Percentiles rank a stretch among this genome's conserved stretches.
Evolutionary conservation across 345 rosid species (phyloP).

Genomic region (Trapa bicornis): DNA sequence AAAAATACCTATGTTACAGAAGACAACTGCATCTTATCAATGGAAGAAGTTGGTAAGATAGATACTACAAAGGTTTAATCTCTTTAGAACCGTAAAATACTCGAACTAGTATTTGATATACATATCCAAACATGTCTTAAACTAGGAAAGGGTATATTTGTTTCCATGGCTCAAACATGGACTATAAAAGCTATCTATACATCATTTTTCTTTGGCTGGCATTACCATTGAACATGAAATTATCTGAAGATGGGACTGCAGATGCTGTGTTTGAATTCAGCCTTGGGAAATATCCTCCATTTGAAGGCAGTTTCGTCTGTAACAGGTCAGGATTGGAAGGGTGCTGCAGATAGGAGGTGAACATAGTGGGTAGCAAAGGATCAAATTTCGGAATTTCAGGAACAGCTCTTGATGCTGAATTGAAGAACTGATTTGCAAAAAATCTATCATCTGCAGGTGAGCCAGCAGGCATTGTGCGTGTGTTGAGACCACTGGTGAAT

Average conservation of each 20-base stretch:
- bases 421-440: slow-evolving; percentile 13
- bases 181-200: slow-evolving; percentile 13
- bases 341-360: slow-evolving; percentile 10
- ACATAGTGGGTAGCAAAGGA: slow-evolving; percentile 18
- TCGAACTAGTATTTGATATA: neutral
- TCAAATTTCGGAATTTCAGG: slow-evolving; percentile 18
- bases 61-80: neutral
- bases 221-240: slow-evolving; percentile 17
- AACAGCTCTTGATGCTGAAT: slow-evolving; percentile 20
- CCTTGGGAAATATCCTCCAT: slow-evolving; percentile 26
- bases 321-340: slow-evolving; percentile 20
- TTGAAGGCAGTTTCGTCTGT: slow-evolving; percentile 13
- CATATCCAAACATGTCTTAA: neutral
- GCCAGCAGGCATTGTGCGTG: slow-evolving; percentile 18
- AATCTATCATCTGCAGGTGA: slow-evolving; percentile 20
- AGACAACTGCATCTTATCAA: no score
- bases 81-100: neutral
- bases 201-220: slow-evolving; percentile 20
- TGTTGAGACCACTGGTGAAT: slow-evolving; percentile 18
- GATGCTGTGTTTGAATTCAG: slow-evolving; percentile 14
- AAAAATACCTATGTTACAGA: no score
- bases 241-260: slow-evolving; percentile 30
- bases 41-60: neutral
- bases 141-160: neutral
- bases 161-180: neutral